These are phyloP conservation scores for Septoria linicola DNA, from an alignment of 2,329 filamentous ascomycete species.

Conservation along the genomic window DNA sequence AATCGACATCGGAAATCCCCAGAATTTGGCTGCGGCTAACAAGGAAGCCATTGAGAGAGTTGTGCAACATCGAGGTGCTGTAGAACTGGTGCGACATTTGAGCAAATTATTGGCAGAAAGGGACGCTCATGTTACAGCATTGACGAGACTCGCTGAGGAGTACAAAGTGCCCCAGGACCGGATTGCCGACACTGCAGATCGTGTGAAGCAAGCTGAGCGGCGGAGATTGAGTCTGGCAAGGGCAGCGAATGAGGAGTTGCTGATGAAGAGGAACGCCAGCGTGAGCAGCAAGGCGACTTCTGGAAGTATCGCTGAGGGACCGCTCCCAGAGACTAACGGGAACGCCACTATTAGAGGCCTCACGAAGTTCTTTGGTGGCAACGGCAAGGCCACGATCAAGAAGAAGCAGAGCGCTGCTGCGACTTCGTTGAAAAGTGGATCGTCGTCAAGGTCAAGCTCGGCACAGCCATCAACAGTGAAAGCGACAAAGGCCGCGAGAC, in stretches of 20 bases:
- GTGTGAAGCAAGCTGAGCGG: conserved; percentile 34
- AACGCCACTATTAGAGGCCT: conserved; percentile 28
- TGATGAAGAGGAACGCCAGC: conserved; percentile 15
- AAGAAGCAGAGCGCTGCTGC: conserved; percentile 20
- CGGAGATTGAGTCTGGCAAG: conserved; percentile 29
- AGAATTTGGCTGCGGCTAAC: conserved; percentile 31
- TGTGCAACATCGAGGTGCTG: conserved; percentile 35
- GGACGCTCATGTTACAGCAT: conserved; percentile 38
- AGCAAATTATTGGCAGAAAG: conserved; percentile 34
- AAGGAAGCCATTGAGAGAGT: conserved; percentile 29
- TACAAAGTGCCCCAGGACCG: conserved; percentile 34
- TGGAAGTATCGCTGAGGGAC: conserved; percentile 12
- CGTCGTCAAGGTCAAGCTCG: conserved; percentile 33
- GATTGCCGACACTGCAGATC: conserved; percentile 30
- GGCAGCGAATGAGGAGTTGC: conserved; percentile 28
- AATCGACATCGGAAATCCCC: conserved; percentile 24
- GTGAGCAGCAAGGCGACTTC: conserved; percentile 17
- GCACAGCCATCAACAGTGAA: conserved; percentile 14
- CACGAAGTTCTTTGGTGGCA: conserved; percentile 36
- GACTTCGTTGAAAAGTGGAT: conserved; percentile 22
- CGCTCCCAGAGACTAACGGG: conserved; percentile 10
- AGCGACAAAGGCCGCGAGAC: conserved; percentile 19
- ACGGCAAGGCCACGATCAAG: conserved; percentile 24
- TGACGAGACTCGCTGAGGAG: conserved; percentile 37
- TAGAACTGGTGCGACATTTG: conserved; percentile 33